Evolutionary conservation across 495 filamentous ascomycete genomes (phyloP).

Genomic region (Talaromyces stipitatus): DNA sequence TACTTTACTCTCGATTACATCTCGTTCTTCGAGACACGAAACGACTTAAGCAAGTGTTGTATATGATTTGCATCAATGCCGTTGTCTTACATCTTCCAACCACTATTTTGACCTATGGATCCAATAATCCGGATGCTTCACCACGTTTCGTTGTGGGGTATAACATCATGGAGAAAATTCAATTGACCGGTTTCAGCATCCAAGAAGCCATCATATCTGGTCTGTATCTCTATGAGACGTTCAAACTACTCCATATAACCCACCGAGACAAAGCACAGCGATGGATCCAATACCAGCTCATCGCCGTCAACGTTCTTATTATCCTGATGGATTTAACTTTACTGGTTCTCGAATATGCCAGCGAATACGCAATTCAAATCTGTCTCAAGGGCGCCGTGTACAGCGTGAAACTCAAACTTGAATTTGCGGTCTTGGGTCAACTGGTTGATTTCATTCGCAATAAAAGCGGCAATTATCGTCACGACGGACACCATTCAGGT

Average conservation of each 20-base stretch:
- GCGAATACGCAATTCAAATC: conserved; percentile 47
- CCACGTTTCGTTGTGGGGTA: conserved; percentile 35
- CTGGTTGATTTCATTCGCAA: conserved; percentile 32
- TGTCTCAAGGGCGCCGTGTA: conserved; percentile 51
- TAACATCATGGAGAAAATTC: conserved; percentile 48
- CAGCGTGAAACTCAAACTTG: conserved; percentile 58
- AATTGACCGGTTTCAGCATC: conserved; percentile 48
- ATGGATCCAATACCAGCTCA: conserved; percentile 15
- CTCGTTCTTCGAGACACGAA: conserved; percentile 39
- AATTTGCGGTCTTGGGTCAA: conserved; percentile 52
- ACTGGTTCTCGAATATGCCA: conserved; percentile 42
- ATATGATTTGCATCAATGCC: conserved; percentile 36
- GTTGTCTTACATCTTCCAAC: conserved; percentile 43
- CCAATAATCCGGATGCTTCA: conserved; percentile 23
- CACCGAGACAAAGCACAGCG: neutral
- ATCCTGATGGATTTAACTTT: conserved; percentile 39
- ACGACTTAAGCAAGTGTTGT: conserved; percentile 30
- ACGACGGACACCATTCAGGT: neutral
- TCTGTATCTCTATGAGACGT: conserved; percentile 49
- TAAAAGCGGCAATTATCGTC: conserved; percentile 20
- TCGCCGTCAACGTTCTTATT: conserved; percentile 41
- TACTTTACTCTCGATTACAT: conserved; percentile 45
- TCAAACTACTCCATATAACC: conserved; percentile 36
- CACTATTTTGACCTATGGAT: conserved; percentile 41
- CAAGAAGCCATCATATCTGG: conserved; percentile 52